These are phyloP conservation scores for Aureobasidium vineae DNA, from an alignment of 2,329 filamentous ascomycete species.

Conservation along the genomic window DNA sequence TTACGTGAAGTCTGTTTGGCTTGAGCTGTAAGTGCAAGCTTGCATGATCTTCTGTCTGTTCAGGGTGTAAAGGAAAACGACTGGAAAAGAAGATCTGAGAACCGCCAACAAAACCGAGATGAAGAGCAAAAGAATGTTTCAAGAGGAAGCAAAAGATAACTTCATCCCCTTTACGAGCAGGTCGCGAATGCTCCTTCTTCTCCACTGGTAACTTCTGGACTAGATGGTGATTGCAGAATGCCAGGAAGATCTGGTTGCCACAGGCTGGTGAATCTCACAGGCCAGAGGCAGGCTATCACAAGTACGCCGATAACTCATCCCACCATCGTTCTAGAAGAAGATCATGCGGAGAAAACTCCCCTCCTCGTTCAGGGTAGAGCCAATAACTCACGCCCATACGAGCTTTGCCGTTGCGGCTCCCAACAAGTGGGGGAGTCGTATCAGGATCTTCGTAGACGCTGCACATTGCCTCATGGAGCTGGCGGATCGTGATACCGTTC, in stretches of 20 bases:
- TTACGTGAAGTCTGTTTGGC: no score
- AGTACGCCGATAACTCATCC: neutral
- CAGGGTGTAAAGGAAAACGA: neutral
- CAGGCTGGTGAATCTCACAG: neutral
- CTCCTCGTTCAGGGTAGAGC: neutral
- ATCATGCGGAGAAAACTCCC: neutral
- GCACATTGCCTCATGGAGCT: neutral
- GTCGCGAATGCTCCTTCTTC: neutral
- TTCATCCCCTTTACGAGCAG: neutral
- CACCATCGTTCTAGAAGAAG: neutral
- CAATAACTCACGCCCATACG: neutral
- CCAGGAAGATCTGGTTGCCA: neutral
- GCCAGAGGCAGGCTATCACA: no score
- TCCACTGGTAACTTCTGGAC: neutral
- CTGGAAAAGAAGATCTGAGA: neutral
- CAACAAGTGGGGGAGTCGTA: neutral
- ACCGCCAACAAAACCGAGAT: no score
- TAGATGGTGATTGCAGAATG: neutral
- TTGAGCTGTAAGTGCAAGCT: no score
- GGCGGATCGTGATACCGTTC: neutral
- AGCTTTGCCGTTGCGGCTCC: rapidly evolving
- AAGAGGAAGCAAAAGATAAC: neutral
- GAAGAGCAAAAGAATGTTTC: neutral
- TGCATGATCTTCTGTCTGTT: neutral
- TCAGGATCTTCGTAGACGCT: neutral